Evolutionary conservation across 345 rosid species (phyloP), one percentile per base, ranked within the genome.

Genomic region (Hypericum perforatum): DNA sequence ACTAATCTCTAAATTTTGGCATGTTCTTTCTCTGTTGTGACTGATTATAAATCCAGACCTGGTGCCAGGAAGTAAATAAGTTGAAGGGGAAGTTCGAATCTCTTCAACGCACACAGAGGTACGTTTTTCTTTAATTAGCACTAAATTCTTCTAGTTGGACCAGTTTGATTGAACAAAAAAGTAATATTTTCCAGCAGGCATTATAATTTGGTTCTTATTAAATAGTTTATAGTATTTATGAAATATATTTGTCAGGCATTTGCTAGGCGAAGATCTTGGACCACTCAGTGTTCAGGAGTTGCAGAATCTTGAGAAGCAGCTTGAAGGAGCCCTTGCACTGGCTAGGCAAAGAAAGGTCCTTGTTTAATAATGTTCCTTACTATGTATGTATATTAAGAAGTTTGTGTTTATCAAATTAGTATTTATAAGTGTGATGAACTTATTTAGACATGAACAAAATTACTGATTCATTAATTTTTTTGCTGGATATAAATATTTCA

Each of bases 241-340:
- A 14, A 40, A 40, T 48, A 16, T 55, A 4, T 22, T 3, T 41
- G 32, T 7, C 48, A 76, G 96, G 84, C 80, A 82, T 76, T 77
- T 88, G 81, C 94, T 88, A 52, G 96, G 96, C 64, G 94, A 88
- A 67, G 86, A 88, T 71, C 84, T 88, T 49, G 90, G 86, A 47
- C 82, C 85, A 6, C 58, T 88, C 66, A 81, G 61, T 45, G 78
- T 84, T 52, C 84, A 82, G 59, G 86, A 88, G 69, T 70, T 88
- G 12, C 81, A 75, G 62, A 70, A 74, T 55, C 81, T 88, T 22
- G 96, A 88, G 82, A 84, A 77, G 56, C 90, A 84, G 55, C 88
- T 88, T 32, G 94, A 88, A 73, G 76, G 76, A 16, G 84, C 94
- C 63, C 88, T 84, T 53, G 68, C 84, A 6, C 52, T 76, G 11